Evolutionary conservation across 352 stramenopile genomes (phyloP), one percentile per base, ranked within the genome.

Genomic region (Poterioochromonas sp.): DNA sequence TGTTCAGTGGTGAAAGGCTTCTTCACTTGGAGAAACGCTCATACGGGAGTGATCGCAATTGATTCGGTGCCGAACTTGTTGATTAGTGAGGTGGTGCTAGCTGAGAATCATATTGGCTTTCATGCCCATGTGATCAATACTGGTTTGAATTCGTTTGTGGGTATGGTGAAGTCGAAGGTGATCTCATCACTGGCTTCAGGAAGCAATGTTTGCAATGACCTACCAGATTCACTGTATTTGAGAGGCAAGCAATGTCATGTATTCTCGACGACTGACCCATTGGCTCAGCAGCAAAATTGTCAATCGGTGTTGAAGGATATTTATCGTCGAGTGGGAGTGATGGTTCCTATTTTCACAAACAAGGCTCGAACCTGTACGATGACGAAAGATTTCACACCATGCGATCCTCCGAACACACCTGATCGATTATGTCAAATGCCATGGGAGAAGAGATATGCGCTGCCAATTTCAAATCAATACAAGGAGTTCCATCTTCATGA

Each of bases 61-160:
- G 65, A 53, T 12, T 3, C 20, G 2, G 22, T 26, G 18, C 1
- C 65, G 2, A 76, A 34, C 12, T 32, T 54, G 2, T 3, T 76
- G 1, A 40, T 76, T 29, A 35, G 3, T 1, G 29, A 58, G 3
- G 39, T 34, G 8, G 32, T 58, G 12, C 41, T 76, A 40, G 65
- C 65, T 26, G 65, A 76, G 29, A 76, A 76, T 40, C 39, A 58
- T 40, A 76, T 76, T 40, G 65, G 65, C 3, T 5, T 76, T 40
- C 1, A 32, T 12, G 1, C 54, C 1, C 8, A 76, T 8, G 34
- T 44, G 5, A 54, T 76, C 41, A 26, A 35, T 11, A 11, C 8
- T 26, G 3, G 34, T 20, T 1, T 8, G 2, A n/a, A 76, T 39
- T 32, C 44, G 12, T 76, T 60, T 60, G 12, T n/a, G 5, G 65